Base-by-base conservation (phyloP, 306 rosid species). In the Coriaria nepalensis region DNA sequence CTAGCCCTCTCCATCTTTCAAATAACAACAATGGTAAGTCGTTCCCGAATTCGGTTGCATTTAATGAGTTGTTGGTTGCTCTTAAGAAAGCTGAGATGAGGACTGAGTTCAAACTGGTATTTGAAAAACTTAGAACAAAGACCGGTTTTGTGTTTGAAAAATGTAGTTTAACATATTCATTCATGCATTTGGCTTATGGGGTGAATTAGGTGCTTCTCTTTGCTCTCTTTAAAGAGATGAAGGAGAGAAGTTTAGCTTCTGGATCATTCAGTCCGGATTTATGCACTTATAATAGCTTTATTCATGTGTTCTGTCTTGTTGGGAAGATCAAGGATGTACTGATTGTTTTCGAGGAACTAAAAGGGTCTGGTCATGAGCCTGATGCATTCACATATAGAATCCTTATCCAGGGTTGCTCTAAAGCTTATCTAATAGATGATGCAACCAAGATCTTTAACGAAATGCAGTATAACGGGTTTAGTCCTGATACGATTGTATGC, bases 151-250 rank as follows among this genome's bases (percentile, higher is more conserved):
- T 40, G 51, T 63, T 81, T 51, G 93, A 79, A 53, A 59, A 56
- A 0, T 66, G 80, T 71, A 78, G 86, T 0, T 81, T 59, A 88
- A 88, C 53, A 64, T 77, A 7, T 76, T 84, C 35, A 78, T 88
- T 53, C 70, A 88, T 56, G 87, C 93, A 0, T 84, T 88, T 67
- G 95, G 93, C 29, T 76, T 75, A 67, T 88, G 93, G 97, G 92
- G 95, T 20, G 83, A 88, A 62, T 46, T 84, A 70, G 72, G 48
- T 54, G 62, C 80, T 63, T 70, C 77, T 33, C 52, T 88, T 88
- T 10, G 57, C 47, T 11, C 77, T 84, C 10, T 81, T 66, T 57
- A 77, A 65, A 43, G 84, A 81, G 72, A 84, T 84, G 93, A 81
- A 77, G 68, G 60, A 53, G 34, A 67, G 59, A 50, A 69, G 52